phyloP scores from a whole-genome alignment of 2,329 filamentous ascomycete genomes.

The Colletotrichum orbiculare region DNA sequence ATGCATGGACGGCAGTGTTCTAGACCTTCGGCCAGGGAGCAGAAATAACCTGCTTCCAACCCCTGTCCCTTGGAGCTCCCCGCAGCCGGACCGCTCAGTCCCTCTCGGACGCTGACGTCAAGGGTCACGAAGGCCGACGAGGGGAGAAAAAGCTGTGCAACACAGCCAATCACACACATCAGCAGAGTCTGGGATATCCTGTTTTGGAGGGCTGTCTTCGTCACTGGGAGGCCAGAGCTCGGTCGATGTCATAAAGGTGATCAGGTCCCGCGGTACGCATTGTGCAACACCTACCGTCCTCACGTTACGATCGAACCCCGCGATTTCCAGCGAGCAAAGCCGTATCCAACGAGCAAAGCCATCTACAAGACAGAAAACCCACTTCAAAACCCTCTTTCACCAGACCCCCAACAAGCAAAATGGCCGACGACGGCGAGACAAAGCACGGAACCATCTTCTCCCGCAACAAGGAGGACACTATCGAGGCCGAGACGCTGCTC shows the following conservation, averaged over 20 bases:
- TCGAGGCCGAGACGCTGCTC: conserved; percentile 48
- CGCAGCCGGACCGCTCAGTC: conserved; percentile 14
- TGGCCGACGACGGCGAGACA: conserved; percentile 28
- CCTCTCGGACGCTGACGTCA: conserved; percentile 33
- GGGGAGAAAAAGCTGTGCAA: conserved; percentile 1
- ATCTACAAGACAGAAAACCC: background rate
- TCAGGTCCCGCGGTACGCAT: background rate
- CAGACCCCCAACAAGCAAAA: background rate
- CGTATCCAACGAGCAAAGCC: background rate
- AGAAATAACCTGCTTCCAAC: conserved; percentile 34
- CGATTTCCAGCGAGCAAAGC: background rate
- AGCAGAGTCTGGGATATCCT: conserved; percentile 19
- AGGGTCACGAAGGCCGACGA: conserved; percentile 8
- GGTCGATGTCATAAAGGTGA: conserved; percentile 31
- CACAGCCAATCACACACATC: conserved; percentile 21
- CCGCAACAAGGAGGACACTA: conserved; percentile 49
- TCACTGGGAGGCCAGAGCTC: conserved; percentile 33
- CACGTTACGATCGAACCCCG: background rate
- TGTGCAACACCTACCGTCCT: too few species aligned
- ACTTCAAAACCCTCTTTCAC: background rate
- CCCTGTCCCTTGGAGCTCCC: conserved; percentile 24
- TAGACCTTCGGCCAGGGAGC: conserved; percentile 9
- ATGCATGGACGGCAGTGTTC: conserved; percentile 1
- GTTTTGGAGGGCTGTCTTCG: conserved; percentile 28
- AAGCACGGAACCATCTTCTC: conserved; percentile 42